A percentile compares a stretch with the other conserved stretches of the same genome.
Evolutionary conservation across 345 rosid genomes (phyloP).

Genomic region (Hibiscus tridactylites): DNA sequence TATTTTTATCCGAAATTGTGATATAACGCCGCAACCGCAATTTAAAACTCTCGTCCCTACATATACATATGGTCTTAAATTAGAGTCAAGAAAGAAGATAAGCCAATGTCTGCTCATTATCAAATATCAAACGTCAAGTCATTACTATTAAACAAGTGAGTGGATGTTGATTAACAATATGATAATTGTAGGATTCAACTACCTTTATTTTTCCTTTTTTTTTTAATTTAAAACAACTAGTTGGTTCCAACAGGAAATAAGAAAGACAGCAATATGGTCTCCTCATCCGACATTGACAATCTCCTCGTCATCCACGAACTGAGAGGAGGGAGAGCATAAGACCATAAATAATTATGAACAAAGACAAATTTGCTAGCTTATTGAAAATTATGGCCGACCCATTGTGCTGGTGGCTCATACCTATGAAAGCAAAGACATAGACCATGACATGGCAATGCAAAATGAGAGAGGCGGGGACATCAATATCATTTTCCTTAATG

Average conservation of each 20-base stretch:
- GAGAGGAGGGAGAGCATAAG: constrained; percentile 4
- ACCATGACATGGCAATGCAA: constrained; percentile 21
- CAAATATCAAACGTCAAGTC: neutral
- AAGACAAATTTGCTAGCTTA: constrained; percentile 6
- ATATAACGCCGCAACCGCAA: neutral
- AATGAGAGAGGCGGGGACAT: neutral
- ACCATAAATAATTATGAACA: neutral
- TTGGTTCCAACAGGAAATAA: constrained; percentile 12
- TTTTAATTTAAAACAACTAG: no score
- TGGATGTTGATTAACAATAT: neutral
- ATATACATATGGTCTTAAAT: no score
- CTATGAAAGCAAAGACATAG: constrained; percentile 20
- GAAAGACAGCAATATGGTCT: neutral
- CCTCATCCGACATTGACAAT: constrained; percentile 9
- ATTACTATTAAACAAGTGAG: neutral
- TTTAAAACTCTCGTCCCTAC: neutral
- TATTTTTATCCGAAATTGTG: neutral
- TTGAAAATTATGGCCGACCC: constrained; percentile 34
- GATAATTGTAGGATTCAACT: neutral
- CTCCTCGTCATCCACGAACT: constrained; percentile 12
- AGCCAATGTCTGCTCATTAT: constrained; percentile 1
- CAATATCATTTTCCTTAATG: no score
- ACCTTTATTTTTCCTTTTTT: neutral
- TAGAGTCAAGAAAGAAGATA: neutral
- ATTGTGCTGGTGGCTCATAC: constrained; percentile 35